Evolutionary conservation across 176 grass and related monocot genomes (phyloP).

Genomic region (Aechmea fasciata): DNA sequence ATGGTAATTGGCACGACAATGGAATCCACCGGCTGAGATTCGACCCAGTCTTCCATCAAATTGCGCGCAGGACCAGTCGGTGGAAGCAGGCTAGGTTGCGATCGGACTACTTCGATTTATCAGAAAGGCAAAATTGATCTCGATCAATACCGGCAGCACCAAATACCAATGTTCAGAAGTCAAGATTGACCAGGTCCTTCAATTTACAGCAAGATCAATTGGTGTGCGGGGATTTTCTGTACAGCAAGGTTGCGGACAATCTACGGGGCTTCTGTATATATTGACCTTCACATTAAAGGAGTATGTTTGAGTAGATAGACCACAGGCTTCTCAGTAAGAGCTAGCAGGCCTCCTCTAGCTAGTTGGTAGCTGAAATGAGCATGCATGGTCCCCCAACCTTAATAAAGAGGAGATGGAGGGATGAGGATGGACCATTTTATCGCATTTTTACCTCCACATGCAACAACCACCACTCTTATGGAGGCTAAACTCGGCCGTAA

Average conservation of each 20-base stretch:
- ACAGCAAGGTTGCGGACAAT: neutral
- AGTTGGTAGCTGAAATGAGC: slow-evolving; percentile 12
- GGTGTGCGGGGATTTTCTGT: neutral
- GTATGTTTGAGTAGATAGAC: slow-evolving; percentile 19
- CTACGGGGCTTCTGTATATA: neutral
- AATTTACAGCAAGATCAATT: neutral
- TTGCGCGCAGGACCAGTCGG: too few species aligned
- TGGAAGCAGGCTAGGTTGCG: too few species aligned
- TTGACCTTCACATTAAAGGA: slow-evolving; percentile 24
- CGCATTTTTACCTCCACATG: neutral
- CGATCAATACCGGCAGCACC: too few species aligned
- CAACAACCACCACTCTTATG: slow-evolving; percentile 5
- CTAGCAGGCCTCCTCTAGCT: slow-evolving; percentile 17
- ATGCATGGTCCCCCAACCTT: slow-evolving; percentile 26
- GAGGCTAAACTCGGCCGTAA: neutral
- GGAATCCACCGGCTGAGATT: too few species aligned
- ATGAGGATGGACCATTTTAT: slow-evolving; percentile 3
- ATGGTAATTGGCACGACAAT: too few species aligned
- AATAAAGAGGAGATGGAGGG: slow-evolving; percentile 9
- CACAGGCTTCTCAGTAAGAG: slow-evolving; percentile 25
- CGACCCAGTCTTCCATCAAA: too few species aligned
- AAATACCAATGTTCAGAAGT: too few species aligned
- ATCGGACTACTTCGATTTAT: too few species aligned
- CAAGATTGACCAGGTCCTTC: too few species aligned
- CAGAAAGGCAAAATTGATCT: too few species aligned